These are phyloP conservation scores for Tranzscheliella williamsii DNA, from an alignment of 1,284 basidiomycete species.

Conservation along the genomic window DNA sequence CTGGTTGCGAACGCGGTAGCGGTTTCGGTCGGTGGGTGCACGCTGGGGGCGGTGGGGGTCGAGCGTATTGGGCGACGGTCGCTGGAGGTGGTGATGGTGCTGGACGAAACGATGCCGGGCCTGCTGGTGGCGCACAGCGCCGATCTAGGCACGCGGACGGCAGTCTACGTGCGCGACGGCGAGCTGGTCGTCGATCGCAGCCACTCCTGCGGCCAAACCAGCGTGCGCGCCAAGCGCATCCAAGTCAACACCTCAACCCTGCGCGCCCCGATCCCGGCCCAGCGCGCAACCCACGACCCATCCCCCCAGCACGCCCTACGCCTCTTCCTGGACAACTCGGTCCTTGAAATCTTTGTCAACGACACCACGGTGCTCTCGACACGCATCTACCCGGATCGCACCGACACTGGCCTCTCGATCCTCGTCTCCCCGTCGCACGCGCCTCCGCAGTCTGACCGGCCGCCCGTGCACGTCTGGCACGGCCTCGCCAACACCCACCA, in stretches of 20 bases:
- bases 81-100: constrained; percentile 21
- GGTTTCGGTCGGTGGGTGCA: not conserved
- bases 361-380: constrained; percentile 37
- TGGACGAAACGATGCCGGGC: constrained; percentile 6
- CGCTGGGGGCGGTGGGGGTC: constrained; percentile 1
- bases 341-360: constrained; percentile 47
- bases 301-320: constrained; percentile 8
- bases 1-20: not conserved
- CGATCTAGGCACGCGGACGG: constrained; percentile 17
- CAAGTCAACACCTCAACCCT: constrained; percentile 27
- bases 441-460: not conserved
- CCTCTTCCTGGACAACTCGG: constrained; percentile 45
- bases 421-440: constrained; percentile 1
- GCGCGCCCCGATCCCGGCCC: constrained; percentile 4
- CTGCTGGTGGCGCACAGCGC: constrained; percentile 25
- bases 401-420: constrained; percentile 13
- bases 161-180: constrained; percentile 11
- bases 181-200: constrained; percentile 31
- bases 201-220: constrained; percentile 9
- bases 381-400: constrained; percentile 37
- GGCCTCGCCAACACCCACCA: constrained; percentile 13
- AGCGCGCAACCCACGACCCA: not conserved
- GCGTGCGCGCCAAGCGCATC: constrained; percentile 12
- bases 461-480: constrained; percentile 10
- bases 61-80: constrained; percentile 7